A percentile compares a stretch with the other conserved stretches of the same genome.
These are phyloP conservation scores for Schizonepeta tenuifolia DNA, from an alignment of 257 asterid genomes.

Conservation along the genomic window DNA sequence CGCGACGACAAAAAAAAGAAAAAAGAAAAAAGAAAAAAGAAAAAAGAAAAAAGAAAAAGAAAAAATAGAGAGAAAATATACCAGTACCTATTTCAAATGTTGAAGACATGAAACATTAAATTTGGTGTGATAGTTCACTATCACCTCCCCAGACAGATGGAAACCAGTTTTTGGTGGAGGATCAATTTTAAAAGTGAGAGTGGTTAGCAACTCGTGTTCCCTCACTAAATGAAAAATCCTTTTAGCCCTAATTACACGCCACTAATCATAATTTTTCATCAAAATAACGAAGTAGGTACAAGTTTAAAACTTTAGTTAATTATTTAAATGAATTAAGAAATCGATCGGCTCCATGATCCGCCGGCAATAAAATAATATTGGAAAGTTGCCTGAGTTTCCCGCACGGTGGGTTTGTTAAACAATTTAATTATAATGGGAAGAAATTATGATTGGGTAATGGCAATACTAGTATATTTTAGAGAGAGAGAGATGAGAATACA, in stretches of 20 bases:
- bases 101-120: slow-evolving; percentile 14
- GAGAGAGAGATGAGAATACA: slow-evolving; percentile 37
- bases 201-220: slow-evolving; percentile 48
- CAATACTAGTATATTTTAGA: background rate
- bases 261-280: slow-evolving; percentile 27
- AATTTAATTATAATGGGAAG: slow-evolving; percentile 34
- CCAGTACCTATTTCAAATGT: background rate
- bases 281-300: slow-evolving; percentile 32
- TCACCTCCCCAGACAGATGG: slow-evolving; percentile 38
- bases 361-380: slow-evolving; percentile 55
- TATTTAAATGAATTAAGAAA: slow-evolving; percentile 29
- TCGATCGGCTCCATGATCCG: slow-evolving; percentile 41
- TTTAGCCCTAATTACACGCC: slow-evolving; percentile 48
- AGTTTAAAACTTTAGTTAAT: slow-evolving; percentile 16
- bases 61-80: background rate
- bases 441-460: slow-evolving; percentile 56
- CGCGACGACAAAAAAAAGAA: slow-evolving; percentile 1
- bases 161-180: slow-evolving; percentile 26
- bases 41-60: background rate
- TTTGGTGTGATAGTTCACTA: slow-evolving; percentile 33
- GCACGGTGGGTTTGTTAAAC: slow-evolving; percentile 35
- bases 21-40: background rate
- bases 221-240: slow-evolving; percentile 26
- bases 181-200: slow-evolving; percentile 30
- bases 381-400: slow-evolving; percentile 47